Base-by-base conservation (phyloP, 192 early-diverging fungal species). In the Cladochytrium replicatum region DNA sequence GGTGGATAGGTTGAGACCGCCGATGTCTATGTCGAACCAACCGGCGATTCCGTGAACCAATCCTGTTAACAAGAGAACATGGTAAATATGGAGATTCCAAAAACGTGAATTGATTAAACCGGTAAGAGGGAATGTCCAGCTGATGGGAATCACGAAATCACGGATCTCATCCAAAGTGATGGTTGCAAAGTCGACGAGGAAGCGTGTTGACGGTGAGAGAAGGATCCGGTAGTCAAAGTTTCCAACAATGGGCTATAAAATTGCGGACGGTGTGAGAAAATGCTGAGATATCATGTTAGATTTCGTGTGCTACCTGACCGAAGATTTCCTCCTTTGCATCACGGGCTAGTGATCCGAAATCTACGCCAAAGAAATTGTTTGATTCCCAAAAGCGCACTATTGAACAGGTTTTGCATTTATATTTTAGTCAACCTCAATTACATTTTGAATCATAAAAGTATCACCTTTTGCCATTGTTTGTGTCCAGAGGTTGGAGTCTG, bases 381-480 rank as follows among this genome's bases (percentile, higher is more conserved):
- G 88, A 83, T 62, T 98, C 87, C 69, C 76, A 78, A 50, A 78
- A 78, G 27, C 76, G 67, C 7, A 75, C 76, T 67, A 63, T 23
- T 29, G 9, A 42, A 43, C 25, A 9, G 9, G 32, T n/a, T 3
- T 39, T 21, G n/a, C n/a, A n/a, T n/a, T n/a, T n/a, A n/a, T n/a
- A n/a, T n/a, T n/a, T n/a, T n/a, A n/a, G n/a, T n/a, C n/a, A n/a
- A n/a, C n/a, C n/a, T n/a, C n/a, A n/a, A n/a, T n/a, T n/a, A 29
- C 11, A 6, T 19, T 48, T 7, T 21, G 4, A 38, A 34, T 5
- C 3, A 2, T 63, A 5, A 9, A 9, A 17, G 80, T 80, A 86
- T 66, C 87, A 87, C 45, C 85, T 71, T 94, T 96, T 7, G 80
- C 72, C 77, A 96, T 94, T 0, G 95, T 99, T 58, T 96, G 91